Evolutionary conservation across 108 stramenopile species (phyloP).

Genomic region (Skeletonema marinoi): DNA sequence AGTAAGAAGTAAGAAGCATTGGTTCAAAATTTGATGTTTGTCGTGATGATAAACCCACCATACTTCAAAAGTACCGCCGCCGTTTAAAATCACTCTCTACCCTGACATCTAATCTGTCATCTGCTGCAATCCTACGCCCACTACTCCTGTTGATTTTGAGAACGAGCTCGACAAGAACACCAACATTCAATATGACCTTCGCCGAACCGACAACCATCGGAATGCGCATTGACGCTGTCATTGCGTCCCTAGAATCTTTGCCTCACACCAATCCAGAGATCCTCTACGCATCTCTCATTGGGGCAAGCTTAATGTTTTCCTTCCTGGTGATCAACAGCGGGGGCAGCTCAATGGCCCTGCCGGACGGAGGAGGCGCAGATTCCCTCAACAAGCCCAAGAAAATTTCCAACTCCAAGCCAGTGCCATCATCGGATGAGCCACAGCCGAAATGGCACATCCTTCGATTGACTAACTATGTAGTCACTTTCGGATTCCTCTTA

Average conservation of each 20-base stretch:
- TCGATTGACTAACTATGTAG: constrained; percentile 67
- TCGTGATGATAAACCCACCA: too few relatives aligned
- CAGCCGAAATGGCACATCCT: constrained; percentile 86
- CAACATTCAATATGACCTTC: background rate
- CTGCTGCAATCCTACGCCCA: too few relatives aligned
- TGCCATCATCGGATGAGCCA: constrained; percentile 30
- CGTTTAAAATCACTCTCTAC: too few relatives aligned
- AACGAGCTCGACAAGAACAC: background rate
- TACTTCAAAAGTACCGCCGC: too few relatives aligned
- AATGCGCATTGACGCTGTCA: constrained; percentile 49
- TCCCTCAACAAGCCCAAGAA: constrained; percentile 8
- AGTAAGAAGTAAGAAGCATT: too few relatives aligned
- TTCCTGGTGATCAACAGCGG: constrained; percentile 64
- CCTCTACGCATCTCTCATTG: constrained; percentile 70
- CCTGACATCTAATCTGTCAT: too few relatives aligned
- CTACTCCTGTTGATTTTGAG: too few relatives aligned
- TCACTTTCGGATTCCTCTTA: constrained; percentile 51
- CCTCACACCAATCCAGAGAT: constrained; percentile 48
- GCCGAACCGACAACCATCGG: constrained; percentile 38
- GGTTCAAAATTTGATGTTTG: too few relatives aligned
- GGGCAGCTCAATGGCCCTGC: constrained; percentile 28
- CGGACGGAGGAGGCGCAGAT: constrained; percentile 10
- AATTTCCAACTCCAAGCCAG: constrained; percentile 11
- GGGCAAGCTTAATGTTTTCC: constrained; percentile 57
- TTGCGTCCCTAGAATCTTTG: constrained; percentile 50